Evolutionary conservation across 306 rosid genomes (phyloP), one percentile per base, ranked within the genome.

Genomic region (Prinsepia uniflora): DNA sequence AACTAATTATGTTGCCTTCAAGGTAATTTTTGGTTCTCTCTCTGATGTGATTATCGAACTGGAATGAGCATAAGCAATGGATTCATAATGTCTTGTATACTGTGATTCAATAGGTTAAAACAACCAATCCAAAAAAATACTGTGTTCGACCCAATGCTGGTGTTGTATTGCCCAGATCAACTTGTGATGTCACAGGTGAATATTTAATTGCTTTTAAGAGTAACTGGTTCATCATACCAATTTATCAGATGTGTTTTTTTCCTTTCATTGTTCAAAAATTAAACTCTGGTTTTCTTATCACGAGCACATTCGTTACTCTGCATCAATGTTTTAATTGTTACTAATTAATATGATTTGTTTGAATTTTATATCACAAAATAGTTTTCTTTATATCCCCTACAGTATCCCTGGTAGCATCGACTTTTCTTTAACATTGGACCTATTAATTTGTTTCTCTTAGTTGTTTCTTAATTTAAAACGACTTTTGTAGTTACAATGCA

Each of bases 121-220:
- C 85, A 55, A 84, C 85, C 44, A 84, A 81, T 76, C 83, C 83
- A 13, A 81, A 75, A 75, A 84, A 81, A 67, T 84, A 84, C 52
- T 78, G 85, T 20, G 85, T 84, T 45, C 81, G 81, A 65, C 88
- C 85, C 55, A 81, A 84, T 78, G 88, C 79, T 9, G 88, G 85
- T 45, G 39, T 80, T 44, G 75, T 84, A 58, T 57, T 57, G 65
- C 87, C 87, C 0, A 65, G 84, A 67, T 57, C 76, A 42, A 22
- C 76, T n/a, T 67, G 81, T 70, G 71, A 74, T 75, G 75, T 84
- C 55, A 84, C 80, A 17, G 87, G 87, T 84, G 79, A 67, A 61
- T 65, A 50, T 46, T 30, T 18, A 39, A 19, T 50, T 9, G 58
- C 7, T 17, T 44, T 65, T 6, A 5, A 65, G 17, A 36, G 40